Base-by-base conservation (phyloP, 1,284 basidiomycete species). In the Wallemia hederae region DNA sequence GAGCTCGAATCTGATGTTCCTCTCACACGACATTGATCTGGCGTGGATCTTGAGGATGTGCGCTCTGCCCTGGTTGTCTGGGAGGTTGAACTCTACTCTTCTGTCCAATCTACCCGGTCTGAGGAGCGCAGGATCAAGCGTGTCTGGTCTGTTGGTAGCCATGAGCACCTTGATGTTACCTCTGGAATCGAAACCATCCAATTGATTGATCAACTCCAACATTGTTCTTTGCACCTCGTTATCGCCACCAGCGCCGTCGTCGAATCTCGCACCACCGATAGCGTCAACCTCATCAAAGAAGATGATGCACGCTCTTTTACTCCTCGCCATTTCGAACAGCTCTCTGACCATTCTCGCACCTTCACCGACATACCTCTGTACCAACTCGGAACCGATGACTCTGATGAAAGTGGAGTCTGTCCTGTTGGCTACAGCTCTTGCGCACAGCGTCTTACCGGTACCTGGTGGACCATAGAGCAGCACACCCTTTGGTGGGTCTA, bases 191-290 rank as follows among this genome's bases (percentile, higher is more conserved):
- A 99, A 99, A 58, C 94, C 94, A 68, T 99, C 92, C 65, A 99
- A 74, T 72, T 99, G 94, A 71, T 97, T 98, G 70, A 98, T 98
- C 66, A 98, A 74, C 73, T 99, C 94, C 73, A 99, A 75, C 92
- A 98, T 98, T n/a, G 92, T 98, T 69, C 94, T 75, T 73, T 99
- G 94, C 34, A 99, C 94, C 69, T 99, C 94, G 68, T 99, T 98
- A 68, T 99, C 94, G 58, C 94, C 94, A 60, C 94, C 94, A 28
- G 91, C 92, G 61, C 94, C 94, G 70, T 98, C 94, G 69, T 98
- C 94, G 69, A 96, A 97, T 62, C 94, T 80, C n/a, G 94, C 92
- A 63, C 92, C 94, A 70, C 94, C 94, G 66, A 98, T 89, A 33
- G 92, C 91, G 66, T 94, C 89, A 27, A 94, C 82, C 75, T 98